Conservation (phyloP, 1,284 basidiomycete genomes). For the Amylostereum chailletii region DNA sequence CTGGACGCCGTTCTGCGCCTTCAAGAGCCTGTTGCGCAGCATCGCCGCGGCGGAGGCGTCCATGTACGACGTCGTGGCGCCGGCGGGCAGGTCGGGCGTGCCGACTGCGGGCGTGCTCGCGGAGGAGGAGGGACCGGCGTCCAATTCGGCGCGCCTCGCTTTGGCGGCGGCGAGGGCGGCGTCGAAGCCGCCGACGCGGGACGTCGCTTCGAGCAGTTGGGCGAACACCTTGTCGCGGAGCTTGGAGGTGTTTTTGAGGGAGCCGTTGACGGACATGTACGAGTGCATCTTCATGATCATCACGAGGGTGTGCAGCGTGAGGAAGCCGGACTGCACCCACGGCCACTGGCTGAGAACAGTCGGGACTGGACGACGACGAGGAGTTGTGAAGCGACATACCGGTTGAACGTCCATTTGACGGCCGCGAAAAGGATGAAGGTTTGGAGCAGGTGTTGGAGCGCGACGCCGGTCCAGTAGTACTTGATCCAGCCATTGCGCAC, state of each 20-base stretch:
- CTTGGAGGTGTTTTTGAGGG: conserved; percentile 53
- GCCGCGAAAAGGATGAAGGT: conserved; percentile 59
- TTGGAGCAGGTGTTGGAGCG: conserved; percentile 77
- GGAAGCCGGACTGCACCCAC: conserved; percentile 96
- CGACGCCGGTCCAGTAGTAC: conserved; percentile 68
- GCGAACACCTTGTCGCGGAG: conserved; percentile 35
- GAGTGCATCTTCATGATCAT: conserved; percentile 98
- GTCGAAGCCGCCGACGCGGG: conserved; percentile 55
- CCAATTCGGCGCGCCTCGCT: conserved; percentile 26
- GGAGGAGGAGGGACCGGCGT: conserved; percentile 16
- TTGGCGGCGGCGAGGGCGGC: conserved; percentile 43
- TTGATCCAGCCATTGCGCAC: conserved; percentile 70
- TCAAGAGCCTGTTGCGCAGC: conserved; percentile 44
- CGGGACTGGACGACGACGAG: not conserved
- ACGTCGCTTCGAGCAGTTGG: conserved; percentile 39
- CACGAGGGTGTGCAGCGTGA: conserved; percentile 84
- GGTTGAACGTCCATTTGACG: conserved; percentile 79
- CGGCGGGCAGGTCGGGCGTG: conserved; percentile 31
- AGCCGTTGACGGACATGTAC: conserved; percentile 86
- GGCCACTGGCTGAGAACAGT: conserved; percentile 69
- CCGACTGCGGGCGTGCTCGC: conserved; percentile 12
- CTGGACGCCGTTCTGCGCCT: conserved; percentile 15
- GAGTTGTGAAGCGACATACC: conserved; percentile 29
- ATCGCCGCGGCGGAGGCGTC: conserved; percentile 42
- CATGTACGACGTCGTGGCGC: conserved; percentile 37